Evolutionary conservation across 345 rosid species (phyloP), one percentile per base, ranked within the genome.

Genomic region (Tarenaya hassleriana): DNA sequence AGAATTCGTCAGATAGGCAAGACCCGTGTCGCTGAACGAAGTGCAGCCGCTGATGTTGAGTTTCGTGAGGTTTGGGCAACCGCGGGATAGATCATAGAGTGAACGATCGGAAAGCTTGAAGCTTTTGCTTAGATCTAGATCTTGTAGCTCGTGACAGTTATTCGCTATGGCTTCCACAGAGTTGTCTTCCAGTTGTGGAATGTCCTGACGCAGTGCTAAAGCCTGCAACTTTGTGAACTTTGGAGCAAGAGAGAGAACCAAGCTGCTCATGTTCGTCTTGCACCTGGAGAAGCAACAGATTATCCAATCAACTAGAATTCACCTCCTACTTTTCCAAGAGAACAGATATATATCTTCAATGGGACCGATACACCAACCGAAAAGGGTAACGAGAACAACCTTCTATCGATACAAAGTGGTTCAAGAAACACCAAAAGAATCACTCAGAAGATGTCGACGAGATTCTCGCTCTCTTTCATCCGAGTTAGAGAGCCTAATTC

Each of bases 41-140:
- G 79, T 77, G 72, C 96, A 88, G 17, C 94, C 96, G 12, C 98
- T 92, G 52, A 92, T 84, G 76, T 83, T 92, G 70, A 92, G 96
- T 60, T 75, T 92, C 8, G 74, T 62, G 19, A 91, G 96, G 55
- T 75, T 69, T 16, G 84, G 81, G 47, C 90, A 88, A 53, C 98
- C 98, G 34, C 56, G 84, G 60, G 98, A 88, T 41, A 92, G 58
- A 0, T 79, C 81, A 68, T 73, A 69, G 20, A 92, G 72, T 21
- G 98, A 81, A 39, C 20, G 54, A 59, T 84, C 95, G 39, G 71
- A 76, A 27, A 91, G 88, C 75, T 79, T 91, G 70, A 84, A 87
- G 79, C 98, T 91, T 75, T 84, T 91, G 78, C 98, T 91, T 10
- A 91, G 80, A 61, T 91, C 98, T 62, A 91, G 78, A 50, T 79